phyloP scores from a whole-genome alignment of 495 filamentous ascomycete genomes.

The Annulohypoxylon bovei region DNA sequence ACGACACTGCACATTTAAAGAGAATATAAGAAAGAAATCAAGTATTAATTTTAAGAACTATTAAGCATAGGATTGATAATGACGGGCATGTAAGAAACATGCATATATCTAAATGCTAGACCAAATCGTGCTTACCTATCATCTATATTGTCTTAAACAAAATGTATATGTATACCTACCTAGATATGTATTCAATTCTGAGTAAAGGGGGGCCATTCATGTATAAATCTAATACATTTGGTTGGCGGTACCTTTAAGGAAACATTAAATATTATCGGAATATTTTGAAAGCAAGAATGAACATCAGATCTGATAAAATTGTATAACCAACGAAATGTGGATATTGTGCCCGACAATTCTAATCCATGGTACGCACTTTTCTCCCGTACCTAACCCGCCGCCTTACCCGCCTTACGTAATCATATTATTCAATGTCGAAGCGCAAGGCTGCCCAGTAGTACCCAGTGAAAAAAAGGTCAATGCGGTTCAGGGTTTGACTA shows the following conservation, averaged over 20 bases:
- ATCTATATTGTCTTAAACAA: no score
- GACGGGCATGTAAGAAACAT: no score
- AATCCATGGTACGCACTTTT: not conserved
- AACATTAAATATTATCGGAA: not conserved
- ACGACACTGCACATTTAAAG: no score
- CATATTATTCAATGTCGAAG: not conserved
- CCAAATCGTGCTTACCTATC: no score
- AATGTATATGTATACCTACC: no score
- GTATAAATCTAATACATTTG: no score
- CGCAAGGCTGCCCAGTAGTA: not conserved
- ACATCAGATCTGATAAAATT: not conserved
- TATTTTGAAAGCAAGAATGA: not conserved
- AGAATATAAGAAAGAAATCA: no score
- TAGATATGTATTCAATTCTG: no score
- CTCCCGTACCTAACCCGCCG: not conserved
- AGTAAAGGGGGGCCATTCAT: no score
- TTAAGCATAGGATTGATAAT: no score
- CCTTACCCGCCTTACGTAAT: not conserved
- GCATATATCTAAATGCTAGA: no score
- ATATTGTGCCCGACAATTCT: not conserved
- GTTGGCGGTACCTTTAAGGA: not conserved
- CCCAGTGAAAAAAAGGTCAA: not conserved
- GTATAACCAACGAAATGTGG: not conserved
- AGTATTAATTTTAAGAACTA: no score
- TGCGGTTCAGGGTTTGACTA: not conserved